Conservation (phyloP, 805 yeast genomes). For the Kodamaea fukazawae region DNA sequence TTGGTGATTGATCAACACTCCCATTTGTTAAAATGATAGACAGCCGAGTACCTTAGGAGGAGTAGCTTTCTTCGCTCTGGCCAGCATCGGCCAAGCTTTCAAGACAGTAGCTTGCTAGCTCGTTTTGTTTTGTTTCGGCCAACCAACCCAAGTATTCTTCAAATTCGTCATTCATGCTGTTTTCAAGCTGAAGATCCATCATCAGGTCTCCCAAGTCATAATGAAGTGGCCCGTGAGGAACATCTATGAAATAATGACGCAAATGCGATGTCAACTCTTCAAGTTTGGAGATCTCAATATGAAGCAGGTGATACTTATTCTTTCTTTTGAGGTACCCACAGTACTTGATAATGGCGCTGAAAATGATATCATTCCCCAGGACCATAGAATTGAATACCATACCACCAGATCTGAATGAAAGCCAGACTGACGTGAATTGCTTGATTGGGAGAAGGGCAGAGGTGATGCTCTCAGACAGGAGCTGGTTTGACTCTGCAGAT, state of each 20-base stretch:
- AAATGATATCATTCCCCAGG: constrained; percentile 28
- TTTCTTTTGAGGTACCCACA: constrained; percentile 8
- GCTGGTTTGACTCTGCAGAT: no score
- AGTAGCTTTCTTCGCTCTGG: no score
- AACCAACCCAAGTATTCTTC: constrained; percentile 8
- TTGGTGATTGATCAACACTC: constrained; percentile 12
- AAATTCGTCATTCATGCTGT: constrained; percentile 3
- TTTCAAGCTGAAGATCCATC: constrained; percentile 2
- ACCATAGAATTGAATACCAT: constrained; percentile 25
- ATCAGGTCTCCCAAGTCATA: constrained; percentile 2
- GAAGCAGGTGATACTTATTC: neutral
- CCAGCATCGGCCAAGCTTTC: no score
- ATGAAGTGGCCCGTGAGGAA: neutral
- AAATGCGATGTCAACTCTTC: neutral
- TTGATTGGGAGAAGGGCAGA: neutral
- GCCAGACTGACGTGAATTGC: constrained; percentile 15
- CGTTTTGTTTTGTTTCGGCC: neutral
- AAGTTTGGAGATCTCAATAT: neutral
- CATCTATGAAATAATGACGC: neutral
- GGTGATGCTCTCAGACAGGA: no score
- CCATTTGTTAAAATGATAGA: no score
- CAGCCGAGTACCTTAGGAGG: no score
- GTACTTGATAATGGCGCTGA: constrained; percentile 16
- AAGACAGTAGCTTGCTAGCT: constrained; percentile 1
- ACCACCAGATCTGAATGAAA: constrained; percentile 14